These are phyloP conservation scores for Podospora pseudocomata DNA, from an alignment of 495 filamentous ascomycete species.

Conservation along the genomic window DNA sequence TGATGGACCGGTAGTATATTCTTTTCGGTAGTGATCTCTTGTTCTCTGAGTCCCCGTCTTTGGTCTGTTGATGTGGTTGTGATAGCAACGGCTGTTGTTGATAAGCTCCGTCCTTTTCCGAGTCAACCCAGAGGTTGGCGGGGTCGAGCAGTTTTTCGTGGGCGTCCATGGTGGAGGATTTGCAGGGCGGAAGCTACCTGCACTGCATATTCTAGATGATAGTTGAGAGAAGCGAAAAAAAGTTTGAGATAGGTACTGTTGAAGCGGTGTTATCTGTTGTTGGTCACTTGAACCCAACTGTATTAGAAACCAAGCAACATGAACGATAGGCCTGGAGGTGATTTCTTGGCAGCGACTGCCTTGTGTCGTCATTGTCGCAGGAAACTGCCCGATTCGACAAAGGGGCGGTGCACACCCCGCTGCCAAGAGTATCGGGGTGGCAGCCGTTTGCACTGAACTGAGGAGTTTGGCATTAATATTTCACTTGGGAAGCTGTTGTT, in stretches of 20 bases:
- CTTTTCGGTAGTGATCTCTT: not conserved
- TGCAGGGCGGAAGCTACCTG: not conserved
- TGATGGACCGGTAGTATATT: not conserved
- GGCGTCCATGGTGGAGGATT: not conserved
- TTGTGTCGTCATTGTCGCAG: constrained; percentile 13
- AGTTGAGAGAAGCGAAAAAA: not conserved
- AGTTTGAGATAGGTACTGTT: not conserved
- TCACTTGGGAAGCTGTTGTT: not conserved
- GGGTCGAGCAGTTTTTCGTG: not conserved
- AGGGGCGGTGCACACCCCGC: constrained; percentile 1
- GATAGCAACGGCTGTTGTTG: not conserved
- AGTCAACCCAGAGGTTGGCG: not conserved
- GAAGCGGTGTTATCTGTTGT: not conserved
- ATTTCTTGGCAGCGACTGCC: constrained; percentile 7
- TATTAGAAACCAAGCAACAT: not conserved
- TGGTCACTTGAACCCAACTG: not conserved
- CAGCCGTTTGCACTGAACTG: not conserved
- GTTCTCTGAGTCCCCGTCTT: not conserved
- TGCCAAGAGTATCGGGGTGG: constrained; percentile 9
- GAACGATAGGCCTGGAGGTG: not conserved
- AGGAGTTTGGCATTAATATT: not conserved
- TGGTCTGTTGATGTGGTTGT: not conserved
- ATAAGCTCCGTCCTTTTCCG: not conserved
- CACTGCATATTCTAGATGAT: not conserved
- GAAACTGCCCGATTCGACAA: constrained; percentile 21